Conservation (phyloP, 1,284 basidiomycete genomes). For the Pisolithus thermaeus region DNA sequence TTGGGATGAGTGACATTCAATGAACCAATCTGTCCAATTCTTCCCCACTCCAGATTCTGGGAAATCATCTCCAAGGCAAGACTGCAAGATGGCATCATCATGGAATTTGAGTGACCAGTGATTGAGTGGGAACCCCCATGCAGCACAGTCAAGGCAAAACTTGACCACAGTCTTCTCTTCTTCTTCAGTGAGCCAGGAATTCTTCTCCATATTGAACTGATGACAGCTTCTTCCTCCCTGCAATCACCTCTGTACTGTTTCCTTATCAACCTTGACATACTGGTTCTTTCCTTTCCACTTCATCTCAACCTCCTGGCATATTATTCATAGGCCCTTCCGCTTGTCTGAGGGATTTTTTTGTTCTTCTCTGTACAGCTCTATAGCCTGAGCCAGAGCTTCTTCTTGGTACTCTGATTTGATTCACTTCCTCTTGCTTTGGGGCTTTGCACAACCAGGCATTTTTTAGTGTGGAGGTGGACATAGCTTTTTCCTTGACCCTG, state of each 20-base stretch:
- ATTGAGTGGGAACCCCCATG: not conserved
- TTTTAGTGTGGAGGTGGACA: too few relatives aligned
- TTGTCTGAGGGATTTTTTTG: not conserved
- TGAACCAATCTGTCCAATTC: not conserved
- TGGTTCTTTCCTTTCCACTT: not conserved
- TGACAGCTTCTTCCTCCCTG: not conserved
- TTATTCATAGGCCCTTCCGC: not conserved
- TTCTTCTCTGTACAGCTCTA: not conserved
- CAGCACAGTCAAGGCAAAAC: not conserved
- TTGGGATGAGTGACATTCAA: not conserved
- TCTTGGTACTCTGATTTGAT: not conserved
- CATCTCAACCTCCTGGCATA: not conserved
- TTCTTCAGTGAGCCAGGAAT: not conserved
- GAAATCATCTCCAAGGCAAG: not conserved
- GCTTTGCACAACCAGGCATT: not conserved
- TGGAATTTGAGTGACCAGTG: not conserved
- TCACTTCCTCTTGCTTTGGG: not conserved
- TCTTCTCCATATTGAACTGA: not conserved
- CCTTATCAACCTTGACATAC: not conserved
- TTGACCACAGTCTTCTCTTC: not conserved
- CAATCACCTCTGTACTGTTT: not conserved
- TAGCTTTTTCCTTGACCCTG: too few relatives aligned
- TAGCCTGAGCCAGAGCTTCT: slow-evolving; percentile 1
- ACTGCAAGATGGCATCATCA: not conserved
- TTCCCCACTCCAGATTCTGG: not conserved